Conservation (phyloP, 306 rosid genomes). For the Pyrus bretschneideri region DNA sequence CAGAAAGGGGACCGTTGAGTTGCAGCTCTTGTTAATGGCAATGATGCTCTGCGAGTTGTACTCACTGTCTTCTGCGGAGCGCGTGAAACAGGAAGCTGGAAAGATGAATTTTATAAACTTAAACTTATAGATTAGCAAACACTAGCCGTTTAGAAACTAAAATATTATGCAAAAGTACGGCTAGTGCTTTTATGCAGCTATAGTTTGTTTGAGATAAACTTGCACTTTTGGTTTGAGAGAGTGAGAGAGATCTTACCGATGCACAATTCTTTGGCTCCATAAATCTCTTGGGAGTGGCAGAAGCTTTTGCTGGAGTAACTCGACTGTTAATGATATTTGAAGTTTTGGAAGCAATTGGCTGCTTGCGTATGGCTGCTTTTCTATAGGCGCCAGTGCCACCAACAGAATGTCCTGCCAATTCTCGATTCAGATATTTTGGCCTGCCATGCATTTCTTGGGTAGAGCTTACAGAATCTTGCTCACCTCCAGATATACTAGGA, state of each 20-base stretch:
- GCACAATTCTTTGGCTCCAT: slow-evolving; percentile 43
- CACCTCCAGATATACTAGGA: slow-evolving; percentile 78
- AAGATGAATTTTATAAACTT: slow-evolving; percentile 17
- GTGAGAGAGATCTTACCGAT: slow-evolving; percentile 33
- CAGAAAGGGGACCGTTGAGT: slow-evolving; percentile 35
- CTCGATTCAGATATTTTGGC: slow-evolving; percentile 40
- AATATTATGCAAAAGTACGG: neutral
- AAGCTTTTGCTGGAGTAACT: slow-evolving; percentile 39
- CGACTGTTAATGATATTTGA: slow-evolving; percentile 34
- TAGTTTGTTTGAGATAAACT: neutral
- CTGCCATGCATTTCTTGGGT: slow-evolving; percentile 60
- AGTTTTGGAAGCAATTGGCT: slow-evolving; percentile 42
- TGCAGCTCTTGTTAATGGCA: slow-evolving; percentile 54
- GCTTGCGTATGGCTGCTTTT: slow-evolving; percentile 39
- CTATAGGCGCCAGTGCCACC: slow-evolving; percentile 34
- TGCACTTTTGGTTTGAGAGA: neutral
- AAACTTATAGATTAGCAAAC: slow-evolving; percentile 13
- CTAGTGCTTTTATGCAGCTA: neutral
- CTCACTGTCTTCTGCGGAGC: slow-evolving; percentile 31
- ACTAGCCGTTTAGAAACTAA: neutral
- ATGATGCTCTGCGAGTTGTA: slow-evolving; percentile 69
- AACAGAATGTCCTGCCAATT: slow-evolving; percentile 37
- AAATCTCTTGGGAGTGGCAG: slow-evolving; percentile 42
- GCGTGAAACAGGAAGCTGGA: slow-evolving; percentile 50
- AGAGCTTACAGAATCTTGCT: slow-evolving; percentile 64